Percentiles rank a stretch among this genome's conserved stretches.
Conservation (phyloP, 352 stramenopile genomes). For the Phytopythium cucurbitacearum region DNA sequence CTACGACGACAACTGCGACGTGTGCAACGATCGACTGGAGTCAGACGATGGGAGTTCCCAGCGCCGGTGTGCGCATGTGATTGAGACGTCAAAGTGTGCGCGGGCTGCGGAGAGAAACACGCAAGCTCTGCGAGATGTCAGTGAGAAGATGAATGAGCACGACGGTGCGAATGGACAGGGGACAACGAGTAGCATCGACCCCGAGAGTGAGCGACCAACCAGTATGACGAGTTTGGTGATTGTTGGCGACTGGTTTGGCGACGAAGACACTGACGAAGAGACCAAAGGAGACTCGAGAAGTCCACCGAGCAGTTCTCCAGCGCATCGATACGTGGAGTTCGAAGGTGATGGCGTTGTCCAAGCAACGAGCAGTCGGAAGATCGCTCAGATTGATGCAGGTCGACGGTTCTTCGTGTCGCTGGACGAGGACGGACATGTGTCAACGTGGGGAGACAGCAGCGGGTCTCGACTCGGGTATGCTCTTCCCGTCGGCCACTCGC, state of each 20-base stretch:
- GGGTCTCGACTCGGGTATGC: conserved; percentile 56
- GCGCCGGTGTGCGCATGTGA: conserved; percentile 12
- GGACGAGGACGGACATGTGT: conserved; percentile 33
- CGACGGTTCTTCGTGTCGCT: conserved; percentile 59
- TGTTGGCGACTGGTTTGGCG: conserved; percentile 44
- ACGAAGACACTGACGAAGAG: conserved; percentile 8
- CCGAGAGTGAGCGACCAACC: not conserved
- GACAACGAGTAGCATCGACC: not conserved
- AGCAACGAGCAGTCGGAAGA: conserved; percentile 3
- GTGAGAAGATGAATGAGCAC: not conserved
- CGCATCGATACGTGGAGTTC: conserved; percentile 14
- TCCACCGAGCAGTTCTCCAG: not conserved
- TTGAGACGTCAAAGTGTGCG: conserved; percentile 22
- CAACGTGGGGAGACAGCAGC: conserved; percentile 62
- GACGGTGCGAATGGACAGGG: not conserved
- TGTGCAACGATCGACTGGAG: conserved; percentile 2
- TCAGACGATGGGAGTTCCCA: not conserved
- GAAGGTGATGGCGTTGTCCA: conserved; percentile 4
- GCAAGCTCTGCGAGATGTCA: conserved; percentile 5
- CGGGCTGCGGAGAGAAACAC: conserved; percentile 18
- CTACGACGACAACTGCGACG: conserved; percentile 19
- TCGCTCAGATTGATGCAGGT: conserved; percentile 38
- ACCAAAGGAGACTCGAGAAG: not conserved
- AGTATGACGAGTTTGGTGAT: conserved; percentile 10
- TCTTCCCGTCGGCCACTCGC: conserved; percentile 32